Conservation (phyloP, 23 red algal genomes). For the Cyanidiococcus yangmingshanensis region DNA sequence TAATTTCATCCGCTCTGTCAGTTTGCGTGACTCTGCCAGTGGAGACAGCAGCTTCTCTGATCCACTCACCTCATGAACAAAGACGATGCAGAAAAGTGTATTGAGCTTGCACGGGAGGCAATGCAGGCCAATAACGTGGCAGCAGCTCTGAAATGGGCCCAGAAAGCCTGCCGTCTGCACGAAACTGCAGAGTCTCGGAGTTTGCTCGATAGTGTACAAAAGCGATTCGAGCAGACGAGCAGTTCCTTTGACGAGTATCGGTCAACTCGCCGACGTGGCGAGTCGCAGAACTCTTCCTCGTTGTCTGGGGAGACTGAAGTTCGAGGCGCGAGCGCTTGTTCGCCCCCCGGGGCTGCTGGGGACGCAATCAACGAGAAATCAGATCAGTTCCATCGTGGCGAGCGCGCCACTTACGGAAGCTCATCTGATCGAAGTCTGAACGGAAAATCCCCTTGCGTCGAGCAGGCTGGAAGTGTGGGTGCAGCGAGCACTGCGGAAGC, state of each 20-base stretch:
- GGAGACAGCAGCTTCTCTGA: too few relatives aligned
- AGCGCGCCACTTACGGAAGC: not conserved
- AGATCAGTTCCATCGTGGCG: not conserved
- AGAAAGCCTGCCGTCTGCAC: not conserved
- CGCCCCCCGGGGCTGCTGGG: not conserved
- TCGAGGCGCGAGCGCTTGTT: not conserved
- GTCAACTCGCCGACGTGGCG: too few relatives aligned
- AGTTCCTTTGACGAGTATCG: not conserved
- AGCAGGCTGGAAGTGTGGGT: not conserved
- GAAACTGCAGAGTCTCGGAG: not conserved
- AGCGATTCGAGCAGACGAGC: not conserved
- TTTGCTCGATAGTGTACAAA: not conserved
- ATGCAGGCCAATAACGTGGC: not conserved
- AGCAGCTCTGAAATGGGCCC: not conserved
- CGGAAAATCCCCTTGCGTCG: not conserved
- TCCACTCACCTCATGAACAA: not conserved
- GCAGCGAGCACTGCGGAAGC: not conserved
- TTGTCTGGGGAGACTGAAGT: not conserved
- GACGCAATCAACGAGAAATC: not conserved
- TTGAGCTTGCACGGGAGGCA: not conserved
- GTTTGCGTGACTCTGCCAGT: too few relatives aligned
- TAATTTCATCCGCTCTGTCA: too few relatives aligned
- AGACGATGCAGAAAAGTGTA: not conserved
- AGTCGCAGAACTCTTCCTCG: too few relatives aligned
- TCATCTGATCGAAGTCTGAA: not conserved